phyloP scores from a whole-genome alignment of 139 green algal genomes.

The Chlamydomonas sphaeroides region DNA sequence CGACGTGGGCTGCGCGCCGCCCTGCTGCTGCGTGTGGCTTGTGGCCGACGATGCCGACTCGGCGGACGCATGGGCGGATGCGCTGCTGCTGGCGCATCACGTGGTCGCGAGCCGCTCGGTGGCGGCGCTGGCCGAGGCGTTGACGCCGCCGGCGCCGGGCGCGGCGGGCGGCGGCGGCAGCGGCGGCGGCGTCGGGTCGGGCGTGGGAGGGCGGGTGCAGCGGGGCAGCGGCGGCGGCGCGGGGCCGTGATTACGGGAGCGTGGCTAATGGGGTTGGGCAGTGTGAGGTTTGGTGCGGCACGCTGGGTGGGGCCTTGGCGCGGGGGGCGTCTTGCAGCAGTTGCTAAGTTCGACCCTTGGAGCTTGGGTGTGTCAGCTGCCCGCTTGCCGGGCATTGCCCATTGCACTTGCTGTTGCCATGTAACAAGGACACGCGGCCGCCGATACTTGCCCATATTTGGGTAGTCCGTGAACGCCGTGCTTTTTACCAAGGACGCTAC shows the following conservation, averaged over 20 bases:
- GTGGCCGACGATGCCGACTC: slow-evolving; percentile 70
- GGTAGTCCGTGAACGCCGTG: no score
- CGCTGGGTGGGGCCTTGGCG: no score
- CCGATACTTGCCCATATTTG: no score
- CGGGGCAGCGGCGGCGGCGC: neutral
- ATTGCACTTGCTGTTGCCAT: no score
- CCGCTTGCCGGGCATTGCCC: no score
- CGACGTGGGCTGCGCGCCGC: slow-evolving; percentile 1
- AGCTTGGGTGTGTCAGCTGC: no score
- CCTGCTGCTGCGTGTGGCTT: slow-evolving; percentile 65
- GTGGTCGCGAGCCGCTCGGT: slow-evolving; percentile 39
- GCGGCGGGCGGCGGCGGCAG: neutral
- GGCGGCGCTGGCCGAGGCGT: slow-evolving; percentile 52
- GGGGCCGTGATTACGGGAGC: neutral
- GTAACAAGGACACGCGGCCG: no score
- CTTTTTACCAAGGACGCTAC: no score
- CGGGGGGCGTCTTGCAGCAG: no score
- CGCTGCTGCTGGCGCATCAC: slow-evolving; percentile 55
- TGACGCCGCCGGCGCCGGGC: slow-evolving; percentile 19
- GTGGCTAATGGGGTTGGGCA: no score
- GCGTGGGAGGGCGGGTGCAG: neutral
- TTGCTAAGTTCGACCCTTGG: no score
- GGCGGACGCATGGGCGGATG: slow-evolving; percentile 79
- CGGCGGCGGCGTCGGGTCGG: neutral
- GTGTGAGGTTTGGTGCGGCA: no score